Evolutionary conservation across 257 asterid species (phyloP), one percentile per base, ranked within the genome.

Genomic region (Fraxinus anomala): DNA sequence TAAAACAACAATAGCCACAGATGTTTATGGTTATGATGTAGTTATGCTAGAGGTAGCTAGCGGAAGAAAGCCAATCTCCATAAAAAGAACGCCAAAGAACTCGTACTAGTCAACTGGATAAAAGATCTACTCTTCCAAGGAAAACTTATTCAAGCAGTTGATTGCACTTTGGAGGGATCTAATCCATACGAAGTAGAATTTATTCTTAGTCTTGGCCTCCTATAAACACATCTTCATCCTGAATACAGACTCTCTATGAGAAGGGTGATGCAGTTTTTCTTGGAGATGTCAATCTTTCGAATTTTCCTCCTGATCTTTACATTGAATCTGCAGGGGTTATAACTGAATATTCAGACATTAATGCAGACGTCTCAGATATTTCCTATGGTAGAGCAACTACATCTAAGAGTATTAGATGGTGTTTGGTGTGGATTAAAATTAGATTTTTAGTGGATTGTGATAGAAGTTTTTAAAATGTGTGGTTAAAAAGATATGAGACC

Each of bases 11-110:
- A 73, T 73, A 14, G 59, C 19, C 36, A 77, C 73, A 1, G 79
- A 81, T 49, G 84, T 81, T 16, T 81, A 70, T 67, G 79, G 81
- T 63, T 72, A 17, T 39, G 84, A 81, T 42, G 75, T 78, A 47
- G 30, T 81, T 23, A 40, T 72, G 73, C 72, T 81, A 24, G 84
- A 81, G 75, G 71, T 81, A 28, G 74, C 73, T 4, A 65, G 76
- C 39, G 81, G 84, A 39, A 70, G 84, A 54, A 81, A 78, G 72
- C 76, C 84, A 24, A 76, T 81, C 17, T 1, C 31, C 31, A 28
- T 1, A 40, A 40, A 40, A 40, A 40, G 5, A 40, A 8, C 10
- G 68, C 81, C 1, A 42, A 75, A 19, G 77, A 75, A 61, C 31
- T 80, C 14, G 65, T 80, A 9, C 40, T 63, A 2, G 59, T 80